Conservation (phyloP, 768 basidiomycete genomes). For the Lentinula raphanica region DNA sequence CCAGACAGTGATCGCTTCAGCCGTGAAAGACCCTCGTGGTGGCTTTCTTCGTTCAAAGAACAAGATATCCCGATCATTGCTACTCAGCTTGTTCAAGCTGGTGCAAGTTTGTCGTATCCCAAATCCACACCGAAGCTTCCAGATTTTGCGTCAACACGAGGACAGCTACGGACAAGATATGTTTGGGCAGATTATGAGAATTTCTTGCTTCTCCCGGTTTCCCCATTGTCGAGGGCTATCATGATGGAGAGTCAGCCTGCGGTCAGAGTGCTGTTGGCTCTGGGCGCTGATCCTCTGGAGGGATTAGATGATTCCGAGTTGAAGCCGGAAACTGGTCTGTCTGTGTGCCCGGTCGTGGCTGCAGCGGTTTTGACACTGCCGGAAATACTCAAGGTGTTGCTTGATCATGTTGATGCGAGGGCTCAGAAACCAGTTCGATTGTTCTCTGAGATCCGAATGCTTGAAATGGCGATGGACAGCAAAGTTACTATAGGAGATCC, state of each 20-base stretch:
- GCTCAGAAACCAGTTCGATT: neutral
- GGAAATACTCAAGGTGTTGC: neutral
- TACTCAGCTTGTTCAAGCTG: neutral
- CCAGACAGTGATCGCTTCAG: conserved; percentile 1
- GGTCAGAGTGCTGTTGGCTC: conserved; percentile 1
- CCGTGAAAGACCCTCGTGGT: conserved; percentile 6
- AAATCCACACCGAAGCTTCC: neutral
- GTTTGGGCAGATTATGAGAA: conserved; percentile 9
- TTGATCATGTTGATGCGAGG: neutral
- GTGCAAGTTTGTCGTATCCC: neutral
- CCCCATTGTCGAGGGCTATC: conserved; percentile 8
- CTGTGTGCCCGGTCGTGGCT: neutral
- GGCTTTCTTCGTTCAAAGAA: conserved; percentile 9
- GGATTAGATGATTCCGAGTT: neutral
- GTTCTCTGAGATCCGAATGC: conserved; percentile 1
- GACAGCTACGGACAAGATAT: neutral
- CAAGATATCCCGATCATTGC: neutral
- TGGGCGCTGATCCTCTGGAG: conserved; percentile 9
- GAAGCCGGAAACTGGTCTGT: neutral
- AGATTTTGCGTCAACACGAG: neutral
- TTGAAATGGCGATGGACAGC: neutral
- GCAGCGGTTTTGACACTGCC: conserved; percentile 3
- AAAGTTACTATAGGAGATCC: conserved; percentile 5
- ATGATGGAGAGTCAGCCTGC: conserved; percentile 8
- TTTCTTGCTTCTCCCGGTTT: conserved; percentile 5